Base-by-base conservation (phyloP, 2,329 filamentous ascomycete genomes). In the Simplicillium sp. region DNA sequence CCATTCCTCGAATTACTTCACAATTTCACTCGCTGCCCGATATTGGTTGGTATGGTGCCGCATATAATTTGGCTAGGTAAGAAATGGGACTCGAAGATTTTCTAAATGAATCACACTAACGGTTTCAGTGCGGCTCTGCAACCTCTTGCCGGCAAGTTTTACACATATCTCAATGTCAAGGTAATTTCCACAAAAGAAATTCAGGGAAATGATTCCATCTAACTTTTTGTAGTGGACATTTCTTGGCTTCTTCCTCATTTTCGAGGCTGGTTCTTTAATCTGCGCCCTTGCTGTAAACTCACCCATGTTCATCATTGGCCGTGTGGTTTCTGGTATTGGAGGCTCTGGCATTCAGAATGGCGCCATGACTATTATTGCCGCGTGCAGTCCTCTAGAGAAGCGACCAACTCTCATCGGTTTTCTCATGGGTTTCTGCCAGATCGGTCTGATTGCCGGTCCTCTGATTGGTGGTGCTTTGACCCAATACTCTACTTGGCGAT, bases 31-130 rank as follows among this genome's bases (percentile, higher is more conserved):
- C 68, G 11, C 55, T 75, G 1, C 51, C 57, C 3, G 72, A 77
- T 47, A 66, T 77, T 12, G 73, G 72, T 31, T 77, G 73, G 73
- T 77, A 77, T 49, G 68, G 65, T 3, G 67, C 65, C 37, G 65
- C 67, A 15, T 73, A 72, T 48, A 64, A 66, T 29, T 57, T 75
- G 31, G 55, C 65, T 12, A 69, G 59, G 61, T 62, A 59, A 37
- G 50, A 25, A 25, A 25, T n/a, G n/a, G n/a, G n/a, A n/a, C n/a
- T n/a, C 20, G 20, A 25, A 5, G 20, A 25, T 25, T 25, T 28
- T 3, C 3, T 11, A 20, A 29, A 34, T 51, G 54, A 31, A 54
- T 38, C 6, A 6, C 9, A 25, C 9, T 25, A 25, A 25, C 18
- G 8, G 8, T 12, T 17, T 37, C 39, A 74, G 68, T 43, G 63